phyloP scores from a whole-genome alignment of 2,329 filamentous ascomycete species.

The Aspergillus sp. region DNA sequence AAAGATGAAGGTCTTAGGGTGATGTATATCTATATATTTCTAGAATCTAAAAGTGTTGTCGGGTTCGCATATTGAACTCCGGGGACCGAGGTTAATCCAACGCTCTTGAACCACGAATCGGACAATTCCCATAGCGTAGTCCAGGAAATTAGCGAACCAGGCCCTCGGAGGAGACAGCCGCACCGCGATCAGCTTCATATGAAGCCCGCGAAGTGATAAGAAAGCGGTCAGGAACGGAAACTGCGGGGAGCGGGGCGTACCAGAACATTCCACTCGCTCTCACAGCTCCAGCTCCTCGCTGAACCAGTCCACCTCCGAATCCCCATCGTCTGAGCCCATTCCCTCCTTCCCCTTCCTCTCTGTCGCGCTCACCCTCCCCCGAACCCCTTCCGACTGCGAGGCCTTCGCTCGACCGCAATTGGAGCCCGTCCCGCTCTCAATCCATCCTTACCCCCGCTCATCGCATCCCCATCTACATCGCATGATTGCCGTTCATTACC shows the following conservation, averaged over 20 bases:
- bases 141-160: not conserved
- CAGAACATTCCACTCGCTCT: slow-evolving; percentile 19
- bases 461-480: not conserved
- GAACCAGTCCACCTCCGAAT: not conserved
- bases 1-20: slow-evolving; percentile 55
- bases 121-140: not conserved
- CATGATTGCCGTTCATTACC: not conserved
- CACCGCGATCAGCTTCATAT: not conserved
- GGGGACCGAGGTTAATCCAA: not conserved
- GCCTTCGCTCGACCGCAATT: not conserved
- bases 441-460: not conserved
- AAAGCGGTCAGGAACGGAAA: slow-evolving; percentile 18
- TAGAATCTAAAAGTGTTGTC: not conserved
- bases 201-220: slow-evolving; percentile 10
- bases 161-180: not conserved
- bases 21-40: slow-evolving; percentile 5
- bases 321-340: not conserved
- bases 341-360: not conserved
- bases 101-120: not conserved
- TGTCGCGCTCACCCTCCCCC: not conserved
- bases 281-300: slow-evolving; percentile 30
- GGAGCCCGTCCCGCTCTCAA: not conserved
- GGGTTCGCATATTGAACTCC: not conserved
- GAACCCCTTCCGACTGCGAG: not conserved
- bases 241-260: slow-evolving; percentile 18